Evolutionary conservation across 2,329 filamentous ascomycete genomes (phyloP), one percentile per base, ranked within the genome.

Genomic region (Botrytis fragariae): DNA sequence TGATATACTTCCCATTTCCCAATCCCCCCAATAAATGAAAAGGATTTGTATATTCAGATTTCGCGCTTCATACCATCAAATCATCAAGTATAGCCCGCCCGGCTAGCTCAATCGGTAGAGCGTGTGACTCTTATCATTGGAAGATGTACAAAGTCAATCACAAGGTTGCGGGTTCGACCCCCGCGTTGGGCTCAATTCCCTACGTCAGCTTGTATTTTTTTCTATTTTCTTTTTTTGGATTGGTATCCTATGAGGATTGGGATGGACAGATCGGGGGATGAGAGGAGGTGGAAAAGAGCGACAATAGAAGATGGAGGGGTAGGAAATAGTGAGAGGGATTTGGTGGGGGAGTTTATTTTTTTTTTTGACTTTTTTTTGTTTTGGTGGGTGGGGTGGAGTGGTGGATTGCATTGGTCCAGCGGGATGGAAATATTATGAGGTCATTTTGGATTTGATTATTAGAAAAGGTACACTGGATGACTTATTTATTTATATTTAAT

Each of bases 111-210:
- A 79, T 79, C 77, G 78, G 78, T 79, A 79, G 78, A 79, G 78
- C 78, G 78, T 79, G 77, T 77, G 78, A 75, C 78, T 79, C 77
- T 79, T 78, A 79, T 57, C 51, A 57, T 57, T 57, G 63, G 29
- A 51, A 67, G 63, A 51, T 67, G 63, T 67, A 0, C 14, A 32
- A 67, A 48, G 32, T 67, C 63, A 16, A 83, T 83, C 82, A 82
- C 79, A 83, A 83, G 82, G 82, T 81, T 83, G 82, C 81, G 82
- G 82, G 82, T 83, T 83, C 82, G 82, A 83, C 81, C 82, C 82
- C 82, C 82, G 80, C 81, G 76, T 79, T 78, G 77, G 78, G 77
- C 77, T 79, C 75, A 77, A 77, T 77, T 37, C 74, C 76, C 64
- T 68, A 4, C 45, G 0, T 0, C 0, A 18, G 42, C 22, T 39